Percentiles rank a stretch among this genome's conserved stretches.
Evolutionary conservation across 23 red algal species (phyloP).

Genomic region (Cyanidium caldarium): DNA sequence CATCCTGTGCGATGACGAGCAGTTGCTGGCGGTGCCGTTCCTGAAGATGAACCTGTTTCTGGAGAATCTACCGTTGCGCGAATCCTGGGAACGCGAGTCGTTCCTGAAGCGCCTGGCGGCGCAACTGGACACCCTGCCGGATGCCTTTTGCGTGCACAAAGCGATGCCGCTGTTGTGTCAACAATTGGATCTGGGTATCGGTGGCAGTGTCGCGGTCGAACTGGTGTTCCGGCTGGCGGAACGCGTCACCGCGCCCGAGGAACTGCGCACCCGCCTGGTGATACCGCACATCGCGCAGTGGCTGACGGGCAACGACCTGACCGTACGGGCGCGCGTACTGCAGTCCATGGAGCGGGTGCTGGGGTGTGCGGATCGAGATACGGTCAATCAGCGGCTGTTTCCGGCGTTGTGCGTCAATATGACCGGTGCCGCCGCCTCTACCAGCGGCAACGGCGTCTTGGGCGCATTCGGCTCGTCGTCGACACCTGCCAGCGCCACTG

Average conservation of each 20-base stretch:
- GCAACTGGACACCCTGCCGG: constrained; percentile 43
- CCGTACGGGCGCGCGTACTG: constrained; percentile 33
- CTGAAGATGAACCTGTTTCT: constrained; percentile 75
- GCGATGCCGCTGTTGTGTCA: constrained; percentile 49
- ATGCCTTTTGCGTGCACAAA: constrained; percentile 65
- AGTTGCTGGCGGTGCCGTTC: constrained; percentile 41
- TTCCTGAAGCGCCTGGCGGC: constrained; percentile 41
- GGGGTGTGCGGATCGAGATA: constrained; percentile 18
- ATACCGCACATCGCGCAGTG: constrained; percentile 30
- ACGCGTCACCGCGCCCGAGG: neutral
- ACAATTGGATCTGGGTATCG: constrained; percentile 34
- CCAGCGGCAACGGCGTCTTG: no score
- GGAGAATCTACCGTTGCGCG: constrained; percentile 71
- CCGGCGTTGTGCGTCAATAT: constrained; percentile 48
- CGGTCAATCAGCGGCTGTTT: constrained; percentile 56
- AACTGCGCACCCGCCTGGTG: neutral
- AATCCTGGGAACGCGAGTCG: constrained; percentile 41
- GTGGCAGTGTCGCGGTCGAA: constrained; percentile 2
- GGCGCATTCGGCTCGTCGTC: no score
- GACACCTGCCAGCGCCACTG: no score
- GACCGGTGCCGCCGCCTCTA: neutral
- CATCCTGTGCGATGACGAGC: constrained; percentile 33
- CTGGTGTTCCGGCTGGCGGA: neutral
- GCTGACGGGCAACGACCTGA: constrained; percentile 2
- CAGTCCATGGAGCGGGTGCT: constrained; percentile 43